Percentiles rank a stretch among this genome's conserved stretches.
phyloP scores from a whole-genome alignment of 2,329 filamentous ascomycete genomes.

The Aschersonia sp. region DNA sequence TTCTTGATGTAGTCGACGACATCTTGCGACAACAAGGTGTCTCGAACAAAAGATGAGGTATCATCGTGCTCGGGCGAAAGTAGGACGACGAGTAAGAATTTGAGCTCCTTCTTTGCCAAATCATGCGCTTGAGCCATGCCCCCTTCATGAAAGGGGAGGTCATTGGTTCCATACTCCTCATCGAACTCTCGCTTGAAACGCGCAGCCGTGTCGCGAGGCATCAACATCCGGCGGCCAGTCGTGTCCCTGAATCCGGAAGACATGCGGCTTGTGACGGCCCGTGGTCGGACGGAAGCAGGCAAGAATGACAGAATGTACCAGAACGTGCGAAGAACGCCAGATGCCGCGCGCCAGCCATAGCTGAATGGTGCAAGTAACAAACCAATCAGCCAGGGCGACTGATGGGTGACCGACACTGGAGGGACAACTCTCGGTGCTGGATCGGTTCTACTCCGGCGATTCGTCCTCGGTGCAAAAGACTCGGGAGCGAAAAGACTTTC shows the following conservation, averaged over 20 bases:
- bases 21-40: constrained; percentile 66
- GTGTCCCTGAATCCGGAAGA: constrained; percentile 40
- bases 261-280: constrained; percentile 37
- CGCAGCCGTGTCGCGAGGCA: constrained; percentile 74
- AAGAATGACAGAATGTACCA: constrained; percentile 70
- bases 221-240: constrained; percentile 58
- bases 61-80: constrained; percentile 92
- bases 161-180: constrained; percentile 68
- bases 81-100: constrained; percentile 79
- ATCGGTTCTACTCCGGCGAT: constrained; percentile 29
- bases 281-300: constrained; percentile 46
- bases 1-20: constrained; percentile 63
- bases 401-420: constrained; percentile 51
- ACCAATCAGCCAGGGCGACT: constrained; percentile 60
- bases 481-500: constrained; percentile 32
- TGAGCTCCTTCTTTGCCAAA: constrained; percentile 75
- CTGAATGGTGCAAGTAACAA: constrained; percentile 72
- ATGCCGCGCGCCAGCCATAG: constrained; percentile 58
- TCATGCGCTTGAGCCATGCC: constrained; percentile 90
- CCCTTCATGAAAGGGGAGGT: constrained; percentile 67
- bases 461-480: constrained; percentile 8
- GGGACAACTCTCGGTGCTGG: constrained; percentile 77
- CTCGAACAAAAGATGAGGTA: constrained; percentile 63
- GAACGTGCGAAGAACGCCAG: constrained; percentile 55
- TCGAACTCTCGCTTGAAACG: constrained; percentile 88